Evolutionary conservation across 768 basidiomycete species (phyloP), one percentile per base, ranked within the genome.

Genomic region (Leccinum aurantiacum): DNA sequence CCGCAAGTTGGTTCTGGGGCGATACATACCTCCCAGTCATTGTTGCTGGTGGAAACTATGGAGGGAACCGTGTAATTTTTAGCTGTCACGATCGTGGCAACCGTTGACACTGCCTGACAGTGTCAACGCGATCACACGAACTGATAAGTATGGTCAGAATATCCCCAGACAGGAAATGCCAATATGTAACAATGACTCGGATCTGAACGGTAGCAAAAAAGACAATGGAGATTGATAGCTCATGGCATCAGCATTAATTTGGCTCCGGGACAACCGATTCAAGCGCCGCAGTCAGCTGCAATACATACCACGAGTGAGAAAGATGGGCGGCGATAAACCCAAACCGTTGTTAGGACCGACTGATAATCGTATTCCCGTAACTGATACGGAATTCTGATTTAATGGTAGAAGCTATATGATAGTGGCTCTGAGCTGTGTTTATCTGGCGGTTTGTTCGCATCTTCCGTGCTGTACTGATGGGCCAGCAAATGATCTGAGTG

Each of bases 91-190:
- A 17, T 29, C 27, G 27, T 59, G 35, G 29, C 54, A 25, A 58
- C 38, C 52, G 52, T 46, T 24, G 58, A 19, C 59, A 31, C 15
- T 27, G 31, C 46, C 33, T 59, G 48, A 33, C 33, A 19, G 9
- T 25, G 2, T n/a, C 9, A 15, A 49, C 29, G 11, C 29, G 50
- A 54, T 41, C 17, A 6, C 49, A 25, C 15, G 9, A 17, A 50
- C 31, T 33, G 14, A 33, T 24, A 25, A 25, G 24, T 25, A 5
- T 13, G 19, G 44, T 6, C 27, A 52, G 49, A 60, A 51, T 29
- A 47, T 22, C 11, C 27, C 31, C 33, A 49, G 47, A 60, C 52
- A 60, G 58, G 48, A 61, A 53, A 48, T 48, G 60, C 22, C 58
- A 61, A 29, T n/a, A 29, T 29, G 29, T 29, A 29, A 60, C 7